Conservation (phyloP, 495 filamentous ascomycete genomes). For the Aspergillus mulundensis region DNA sequence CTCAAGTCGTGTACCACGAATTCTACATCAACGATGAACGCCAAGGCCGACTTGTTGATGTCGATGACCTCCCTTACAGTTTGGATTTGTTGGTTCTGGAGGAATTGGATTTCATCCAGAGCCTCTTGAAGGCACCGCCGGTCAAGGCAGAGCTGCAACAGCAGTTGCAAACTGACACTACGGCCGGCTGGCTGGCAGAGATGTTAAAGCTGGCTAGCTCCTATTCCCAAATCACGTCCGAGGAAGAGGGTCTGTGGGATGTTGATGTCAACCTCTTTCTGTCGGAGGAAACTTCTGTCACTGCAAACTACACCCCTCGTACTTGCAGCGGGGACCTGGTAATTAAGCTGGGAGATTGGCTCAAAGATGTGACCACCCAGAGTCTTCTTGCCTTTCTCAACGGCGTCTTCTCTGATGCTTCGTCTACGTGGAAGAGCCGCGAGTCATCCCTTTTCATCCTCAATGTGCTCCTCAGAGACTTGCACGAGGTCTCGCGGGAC, state of each 20-base stretch:
- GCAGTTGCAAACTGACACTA: slow-evolving; percentile 60
- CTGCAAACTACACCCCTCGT: slow-evolving; percentile 92
- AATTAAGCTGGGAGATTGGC: slow-evolving; percentile 91
- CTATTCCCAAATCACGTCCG: slow-evolving; percentile 86
- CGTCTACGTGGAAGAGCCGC: slow-evolving; percentile 57
- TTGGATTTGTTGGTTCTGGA: slow-evolving; percentile 92
- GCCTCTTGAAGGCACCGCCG: slow-evolving; percentile 73
- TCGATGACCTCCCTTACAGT: slow-evolving; percentile 87
- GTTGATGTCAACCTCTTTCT: slow-evolving; percentile 93
- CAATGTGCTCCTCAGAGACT: slow-evolving; percentile 75
- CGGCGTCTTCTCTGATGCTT: slow-evolving; percentile 54
- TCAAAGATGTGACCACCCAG: slow-evolving; percentile 63
- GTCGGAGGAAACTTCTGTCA: slow-evolving; percentile 90
- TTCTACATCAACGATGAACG: slow-evolving; percentile 82
- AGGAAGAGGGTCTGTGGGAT: slow-evolving; percentile 94
- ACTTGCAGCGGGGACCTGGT: slow-evolving; percentile 87
- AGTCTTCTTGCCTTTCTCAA: slow-evolving; percentile 70
- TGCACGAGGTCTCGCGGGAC: slow-evolving; percentile 64
- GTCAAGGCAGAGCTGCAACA: slow-evolving; percentile 80
- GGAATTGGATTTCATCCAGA: slow-evolving; percentile 88
- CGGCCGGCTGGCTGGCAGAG: slow-evolving; percentile 67
- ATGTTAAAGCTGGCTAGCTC: slow-evolving; percentile 76
- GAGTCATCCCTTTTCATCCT: slow-evolving; percentile 83
- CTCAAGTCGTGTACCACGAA: slow-evolving; percentile 66
- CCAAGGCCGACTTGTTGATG: slow-evolving; percentile 84